phyloP scores from a whole-genome alignment of 1,139 yeast genomes.

The Candida tropicalis region DNA sequence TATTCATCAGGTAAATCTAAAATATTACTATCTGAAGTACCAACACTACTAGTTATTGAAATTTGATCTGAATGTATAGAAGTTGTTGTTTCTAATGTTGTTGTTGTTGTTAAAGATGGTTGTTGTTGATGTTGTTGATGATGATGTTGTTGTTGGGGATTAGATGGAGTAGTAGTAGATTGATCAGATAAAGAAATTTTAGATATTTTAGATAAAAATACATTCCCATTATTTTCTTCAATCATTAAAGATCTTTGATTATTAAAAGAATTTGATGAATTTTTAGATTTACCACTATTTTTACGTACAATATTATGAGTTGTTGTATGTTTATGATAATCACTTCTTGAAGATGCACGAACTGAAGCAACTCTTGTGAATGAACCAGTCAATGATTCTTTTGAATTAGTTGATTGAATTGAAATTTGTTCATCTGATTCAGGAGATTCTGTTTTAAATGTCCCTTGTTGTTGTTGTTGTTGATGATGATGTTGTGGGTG shows the following conservation, averaged over 20 bases:
- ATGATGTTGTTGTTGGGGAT: no score
- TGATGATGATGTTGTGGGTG: neutral
- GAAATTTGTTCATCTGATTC: no score
- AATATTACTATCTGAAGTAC: slow-evolving; percentile 20
- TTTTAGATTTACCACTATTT: slow-evolving; percentile 11
- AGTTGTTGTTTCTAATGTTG: no score
- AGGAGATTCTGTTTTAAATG: slow-evolving; percentile 12
- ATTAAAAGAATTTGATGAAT: neutral
- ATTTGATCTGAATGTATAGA: no score
- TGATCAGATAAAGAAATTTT: slow-evolving; percentile 7
- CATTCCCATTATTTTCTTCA: slow-evolving; percentile 24
- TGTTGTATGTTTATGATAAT: slow-evolving; percentile 41
- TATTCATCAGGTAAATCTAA: slow-evolving; percentile 42
- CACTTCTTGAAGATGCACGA: slow-evolving; percentile 36
- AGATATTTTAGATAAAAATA: slow-evolving; percentile 20
- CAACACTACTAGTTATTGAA: no score
- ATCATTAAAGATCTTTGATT: slow-evolving; percentile 9
- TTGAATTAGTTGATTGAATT: no score
- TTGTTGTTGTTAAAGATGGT: neutral
- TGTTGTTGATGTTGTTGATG: neutral
- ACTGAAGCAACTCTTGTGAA: slow-evolving; percentile 40
- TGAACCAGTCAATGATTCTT: slow-evolving; percentile 9
- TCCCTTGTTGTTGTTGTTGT: slow-evolving; percentile 5
- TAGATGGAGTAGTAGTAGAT: no score
- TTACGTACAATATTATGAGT: slow-evolving; percentile 26